A percentile compares a stretch with the other conserved stretches of the same genome.
Conservation (phyloP, 2,329 filamentous ascomycete genomes). For the Tolypocladium ovalisporum region DNA sequence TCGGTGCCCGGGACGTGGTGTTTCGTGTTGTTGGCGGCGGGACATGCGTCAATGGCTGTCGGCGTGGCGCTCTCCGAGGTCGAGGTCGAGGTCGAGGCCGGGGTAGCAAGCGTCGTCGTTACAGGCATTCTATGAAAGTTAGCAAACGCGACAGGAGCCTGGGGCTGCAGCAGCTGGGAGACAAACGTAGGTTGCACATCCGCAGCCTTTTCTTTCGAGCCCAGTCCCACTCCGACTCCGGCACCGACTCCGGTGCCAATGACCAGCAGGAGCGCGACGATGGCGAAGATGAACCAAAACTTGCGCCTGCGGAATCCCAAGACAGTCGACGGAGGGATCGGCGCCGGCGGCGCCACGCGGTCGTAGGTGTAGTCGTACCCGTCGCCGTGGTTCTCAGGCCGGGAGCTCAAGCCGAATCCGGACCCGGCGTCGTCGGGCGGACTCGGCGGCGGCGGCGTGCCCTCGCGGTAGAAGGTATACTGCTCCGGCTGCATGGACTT, state of each 20-base stretch:
- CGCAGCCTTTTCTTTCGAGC: constrained; percentile 7
- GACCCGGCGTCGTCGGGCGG: constrained; percentile 10
- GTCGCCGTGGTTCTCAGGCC: constrained; percentile 7
- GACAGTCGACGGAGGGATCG: constrained; percentile 9
- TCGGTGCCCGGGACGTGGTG: constrained; percentile 28
- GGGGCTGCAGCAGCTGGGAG: neutral
- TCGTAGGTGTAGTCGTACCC: constrained; percentile 14
- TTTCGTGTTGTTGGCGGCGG: constrained; percentile 30
- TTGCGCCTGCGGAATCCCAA: constrained; percentile 16
- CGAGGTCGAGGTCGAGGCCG: constrained; percentile 4
- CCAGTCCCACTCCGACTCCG: constrained; percentile 26
- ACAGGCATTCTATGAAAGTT: neutral
- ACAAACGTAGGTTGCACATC: constrained; percentile 3
- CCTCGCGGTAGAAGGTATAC: constrained; percentile 29
- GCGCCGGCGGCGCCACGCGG: constrained; percentile 11
- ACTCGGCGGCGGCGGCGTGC: constrained; percentile 26
- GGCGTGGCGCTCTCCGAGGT: constrained; percentile 6
- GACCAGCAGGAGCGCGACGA: constrained; percentile 14
- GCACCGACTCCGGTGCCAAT: constrained; percentile 30
- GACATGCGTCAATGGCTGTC: constrained; percentile 23
- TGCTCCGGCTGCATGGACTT: constrained; percentile 5
- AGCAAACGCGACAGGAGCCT: neutral
- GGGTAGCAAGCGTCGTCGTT: neutral
- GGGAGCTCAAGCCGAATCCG: neutral
- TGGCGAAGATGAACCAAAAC: constrained; percentile 24